Base-by-base conservation (phyloP, 305 asterid genomes). In the Fraxinus greggii region DNA sequence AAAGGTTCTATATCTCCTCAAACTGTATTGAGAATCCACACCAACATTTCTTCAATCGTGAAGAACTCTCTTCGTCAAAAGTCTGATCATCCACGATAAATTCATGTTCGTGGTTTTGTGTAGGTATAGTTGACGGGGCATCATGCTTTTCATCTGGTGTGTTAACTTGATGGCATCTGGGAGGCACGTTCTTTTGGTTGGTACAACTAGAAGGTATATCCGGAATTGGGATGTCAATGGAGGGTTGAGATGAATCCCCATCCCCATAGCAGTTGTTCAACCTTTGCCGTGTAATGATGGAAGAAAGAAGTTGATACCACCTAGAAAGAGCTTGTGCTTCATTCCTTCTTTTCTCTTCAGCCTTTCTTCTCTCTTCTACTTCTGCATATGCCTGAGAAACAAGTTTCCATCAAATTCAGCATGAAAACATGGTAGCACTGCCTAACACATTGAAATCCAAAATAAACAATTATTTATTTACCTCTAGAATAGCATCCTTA, bases 221-320 rank as follows among this genome's bases (percentile, higher is more conserved):
- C 45, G 82, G 75, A 72, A 79, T 84, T 33, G 90, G 86, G 86
- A 61, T 76, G 77, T 84, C 83, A 40, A 78, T 48, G 33, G 85
- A 48, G 77, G 89, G 59, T 76, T 87, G 87, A 23, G 91, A 86
- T 38, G 82, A 31, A 13, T 85, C 79, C 38, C 86, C 90, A 26
- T 89, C 87, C 36, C 92, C 93, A 42, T 96, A 94, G 86, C 89
- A 23, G 26, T 89, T 83, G 78, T 89, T 92, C 88, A 96, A 84
- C 85, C 97, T 89, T 86, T 92, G 98, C 32, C 97, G 90, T 12
- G 97, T 96, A 69, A 92, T 81, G 56, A 96, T 87, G 80, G 99
- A 96, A 19, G 94, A 92, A 79, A 96, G 97, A 83, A 96, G 98
- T 86, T 96, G 99, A 89, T 94, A 94, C 99, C 99, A 96, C 90